Conservation (phyloP, 2,329 filamentous ascomycete species). For the Colletotrichum musae region DNA sequence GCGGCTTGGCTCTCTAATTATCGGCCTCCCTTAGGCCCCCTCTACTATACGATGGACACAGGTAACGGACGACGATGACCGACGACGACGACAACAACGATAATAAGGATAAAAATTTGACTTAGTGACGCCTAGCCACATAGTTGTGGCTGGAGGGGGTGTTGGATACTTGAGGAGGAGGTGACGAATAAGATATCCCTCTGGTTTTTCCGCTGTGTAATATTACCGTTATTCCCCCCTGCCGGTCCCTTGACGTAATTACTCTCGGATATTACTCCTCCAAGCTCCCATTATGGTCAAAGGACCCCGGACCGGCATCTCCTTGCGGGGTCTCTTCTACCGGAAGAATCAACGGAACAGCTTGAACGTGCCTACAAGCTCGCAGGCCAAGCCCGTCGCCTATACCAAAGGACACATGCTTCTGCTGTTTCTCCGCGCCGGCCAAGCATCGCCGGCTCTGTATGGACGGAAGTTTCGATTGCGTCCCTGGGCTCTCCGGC, state of each 20-base stretch:
- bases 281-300: background rate
- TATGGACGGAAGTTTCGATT: conserved; percentile 26
- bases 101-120: too few species aligned
- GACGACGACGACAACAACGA: too few species aligned
- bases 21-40: too few species aligned
- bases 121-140: too few species aligned
- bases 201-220: background rate
- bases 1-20: too few species aligned
- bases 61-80: too few species aligned
- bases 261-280: background rate
- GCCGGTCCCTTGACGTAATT: background rate
- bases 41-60: too few species aligned
- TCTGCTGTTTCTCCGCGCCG: background rate
- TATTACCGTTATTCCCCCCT: background rate
- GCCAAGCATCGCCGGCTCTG: background rate
- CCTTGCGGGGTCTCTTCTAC: background rate
- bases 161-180: too few species aligned
- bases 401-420: background rate
- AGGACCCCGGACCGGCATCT: background rate
- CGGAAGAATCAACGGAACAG: too few species aligned
- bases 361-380: too few species aligned
- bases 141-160: too few species aligned
- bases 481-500: conserved; percentile 13
- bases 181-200: background rate
- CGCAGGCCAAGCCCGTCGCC: background rate